Evolutionary conservation across 78 protist genomes (phyloP).

Genomic region (Planoprotostelium fungivorum): DNA sequence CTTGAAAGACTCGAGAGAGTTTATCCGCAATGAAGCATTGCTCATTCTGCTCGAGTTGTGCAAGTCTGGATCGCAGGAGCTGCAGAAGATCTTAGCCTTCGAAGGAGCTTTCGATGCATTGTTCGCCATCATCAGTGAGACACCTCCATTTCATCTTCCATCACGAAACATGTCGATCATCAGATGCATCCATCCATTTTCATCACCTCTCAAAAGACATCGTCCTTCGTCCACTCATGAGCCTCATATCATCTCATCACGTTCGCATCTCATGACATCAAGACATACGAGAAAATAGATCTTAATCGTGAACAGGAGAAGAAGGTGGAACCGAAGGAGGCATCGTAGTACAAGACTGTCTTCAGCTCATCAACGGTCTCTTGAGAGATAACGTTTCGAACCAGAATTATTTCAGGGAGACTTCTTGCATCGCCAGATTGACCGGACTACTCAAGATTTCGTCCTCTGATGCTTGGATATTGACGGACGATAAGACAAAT

Average conservation of each 20-base stretch:
- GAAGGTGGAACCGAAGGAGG: slow-evolving; percentile 66
- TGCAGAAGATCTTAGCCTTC: slow-evolving; percentile 64
- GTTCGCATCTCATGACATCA: no score
- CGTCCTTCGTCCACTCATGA: no score
- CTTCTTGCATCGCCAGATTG: slow-evolving; percentile 40
- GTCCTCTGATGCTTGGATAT: slow-evolving; percentile 52
- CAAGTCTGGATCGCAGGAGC: slow-evolving; percentile 41
- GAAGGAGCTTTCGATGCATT: slow-evolving; percentile 48
- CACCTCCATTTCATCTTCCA: background rate
- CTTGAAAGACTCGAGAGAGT: slow-evolving; percentile 26
- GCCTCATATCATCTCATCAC: no score
- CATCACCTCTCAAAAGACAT: no score
- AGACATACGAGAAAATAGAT: no score
- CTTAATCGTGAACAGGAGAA: background rate
- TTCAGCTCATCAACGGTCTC: slow-evolving; percentile 16
- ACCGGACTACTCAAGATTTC: slow-evolving; percentile 31
- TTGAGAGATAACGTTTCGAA: slow-evolving; percentile 51
- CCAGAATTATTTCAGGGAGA: slow-evolving; percentile 59
- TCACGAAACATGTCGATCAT: no score
- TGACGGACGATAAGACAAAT: slow-evolving; percentile 39
- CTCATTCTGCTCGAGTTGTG: slow-evolving; percentile 27
- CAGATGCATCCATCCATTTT: no score
- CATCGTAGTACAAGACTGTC: slow-evolving; percentile 45
- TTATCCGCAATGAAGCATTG: slow-evolving; percentile 47
- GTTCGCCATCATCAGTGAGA: slow-evolving; percentile 18